Base-by-base conservation (phyloP, 495 filamentous ascomycete species). In the Elasticomyces elasticus region DNA sequence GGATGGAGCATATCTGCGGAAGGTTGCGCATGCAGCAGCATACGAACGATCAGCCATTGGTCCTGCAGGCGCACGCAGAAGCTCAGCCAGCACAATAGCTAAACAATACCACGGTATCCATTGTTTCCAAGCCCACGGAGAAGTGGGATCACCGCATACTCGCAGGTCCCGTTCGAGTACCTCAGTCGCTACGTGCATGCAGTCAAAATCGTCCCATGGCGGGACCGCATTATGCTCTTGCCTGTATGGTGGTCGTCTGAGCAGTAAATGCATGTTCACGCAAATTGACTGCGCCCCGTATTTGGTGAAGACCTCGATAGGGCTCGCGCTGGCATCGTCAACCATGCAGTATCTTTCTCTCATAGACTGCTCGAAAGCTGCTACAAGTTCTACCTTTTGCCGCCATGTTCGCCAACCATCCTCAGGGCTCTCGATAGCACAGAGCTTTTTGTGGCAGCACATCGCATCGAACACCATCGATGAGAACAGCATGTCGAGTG, bases 301-400 rank as follows among this genome's bases (percentile, higher is more conserved):
- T 41, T 43, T 41, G 35, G 49, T 52, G 23, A 52, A 20, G 41
- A 42, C 31, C 49, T 22, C 49, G 17, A 52, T 52, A n/a, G 33
- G 33, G 28, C 26, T 19, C 20, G 38, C 38, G 26, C 13, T 52
- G 20, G 20, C 15, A n/a, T 15, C 20, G 49, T 52, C 12, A 20
- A 24, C 22, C 19, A 24, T 6, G 17, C 9, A 22, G 22, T 47
- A 47, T 24, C 17, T 7, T 5, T 15, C 40, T 43, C 20, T 7
- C 6, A 43, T 7, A 23, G 15, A 6, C 20, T 17, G 40, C 6
- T 43, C 40, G 40, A 6, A 43, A 17, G 7, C 40, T 17, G 40
- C 13, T 7, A 43, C 40, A 43, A 43, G 40, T 5, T n/a, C n/a
- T n/a, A 17, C 40, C 20, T 23, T 43, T 10, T 17, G 40, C 13